A percentile compares a stretch with the other conserved stretches of the same genome.
Evolutionary conservation across 495 filamentous ascomycete genomes (phyloP).

Genomic region (Aspergillus avenaceus): DNA sequence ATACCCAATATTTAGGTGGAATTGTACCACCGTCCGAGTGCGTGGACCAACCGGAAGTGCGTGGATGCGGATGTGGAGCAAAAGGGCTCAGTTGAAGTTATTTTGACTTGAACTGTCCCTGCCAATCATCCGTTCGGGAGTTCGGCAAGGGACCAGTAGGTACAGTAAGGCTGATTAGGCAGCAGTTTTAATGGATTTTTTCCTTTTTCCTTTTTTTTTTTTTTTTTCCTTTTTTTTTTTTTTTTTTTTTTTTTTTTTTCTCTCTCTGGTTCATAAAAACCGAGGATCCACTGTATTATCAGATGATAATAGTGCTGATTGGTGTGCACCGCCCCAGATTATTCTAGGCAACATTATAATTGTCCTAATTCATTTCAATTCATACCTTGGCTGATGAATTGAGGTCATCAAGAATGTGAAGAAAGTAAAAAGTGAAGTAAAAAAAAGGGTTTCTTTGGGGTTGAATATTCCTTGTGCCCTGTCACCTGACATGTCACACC

Average conservation of each 20-base stretch:
- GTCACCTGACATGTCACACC: no score
- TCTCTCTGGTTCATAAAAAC: background rate
- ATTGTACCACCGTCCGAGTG: background rate
- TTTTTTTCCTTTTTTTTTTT: background rate
- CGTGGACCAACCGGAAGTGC: conserved; percentile 5
- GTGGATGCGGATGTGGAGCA: background rate
- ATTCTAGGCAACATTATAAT: no score
- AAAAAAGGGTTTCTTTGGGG: no score
- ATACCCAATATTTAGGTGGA: background rate
- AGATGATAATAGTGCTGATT: no score
- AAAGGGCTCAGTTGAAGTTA: background rate
- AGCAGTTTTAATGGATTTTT: background rate
- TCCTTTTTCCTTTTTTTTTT: background rate
- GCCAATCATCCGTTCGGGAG: conserved; percentile 1
- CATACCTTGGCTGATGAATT: no score
- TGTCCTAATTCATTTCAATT: no score
- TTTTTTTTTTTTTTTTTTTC: background rate
- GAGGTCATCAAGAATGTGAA: no score
- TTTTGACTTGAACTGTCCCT: background rate
- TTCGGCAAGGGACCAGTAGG: no score
- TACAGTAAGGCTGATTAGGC: conserved; percentile 1
- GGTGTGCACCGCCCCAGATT: no score
- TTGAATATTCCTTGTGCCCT: no score
- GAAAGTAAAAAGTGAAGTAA: no score
- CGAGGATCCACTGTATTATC: background rate